Conservation (phyloP, 805 yeast genomes). For the Sugiyamaella floridensis region DNA sequence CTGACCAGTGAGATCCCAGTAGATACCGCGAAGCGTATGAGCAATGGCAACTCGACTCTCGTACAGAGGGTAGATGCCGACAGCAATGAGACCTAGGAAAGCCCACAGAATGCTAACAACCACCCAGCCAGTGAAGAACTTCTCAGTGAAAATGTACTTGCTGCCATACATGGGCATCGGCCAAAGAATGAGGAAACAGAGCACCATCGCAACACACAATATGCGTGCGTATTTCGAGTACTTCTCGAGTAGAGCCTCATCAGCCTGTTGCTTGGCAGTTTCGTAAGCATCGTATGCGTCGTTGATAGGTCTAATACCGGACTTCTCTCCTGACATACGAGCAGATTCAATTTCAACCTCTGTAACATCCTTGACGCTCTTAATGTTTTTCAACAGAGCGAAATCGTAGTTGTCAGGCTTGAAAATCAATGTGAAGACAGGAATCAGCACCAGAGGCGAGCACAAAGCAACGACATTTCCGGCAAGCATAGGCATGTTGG, state of each 20-base stretch:
- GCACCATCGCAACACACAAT: slow-evolving; percentile 53
- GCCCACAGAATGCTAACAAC: slow-evolving; percentile 77
- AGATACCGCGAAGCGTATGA: slow-evolving; percentile 65
- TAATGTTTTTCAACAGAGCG: slow-evolving; percentile 51
- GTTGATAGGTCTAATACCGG: slow-evolving; percentile 25
- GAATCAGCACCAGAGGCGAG: slow-evolving; percentile 61
- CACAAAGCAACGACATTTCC: slow-evolving; percentile 81
- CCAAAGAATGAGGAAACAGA: slow-evolving; percentile 67
- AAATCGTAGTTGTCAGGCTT: slow-evolving; percentile 73
- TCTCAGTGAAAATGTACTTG: slow-evolving; percentile 63
- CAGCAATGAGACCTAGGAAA: slow-evolving; percentile 45
- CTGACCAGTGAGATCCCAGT: slow-evolving; percentile 82
- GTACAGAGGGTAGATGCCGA: slow-evolving; percentile 60
- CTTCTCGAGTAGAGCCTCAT: slow-evolving; percentile 43
- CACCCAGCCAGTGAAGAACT: slow-evolving; percentile 86
- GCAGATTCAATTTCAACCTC: slow-evolving; percentile 20
- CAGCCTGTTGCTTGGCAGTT: slow-evolving; percentile 40
- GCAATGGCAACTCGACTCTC: slow-evolving; percentile 66
- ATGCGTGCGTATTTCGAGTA: slow-evolving; percentile 57
- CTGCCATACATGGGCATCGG: slow-evolving; percentile 94
- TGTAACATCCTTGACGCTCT: slow-evolving; percentile 53
- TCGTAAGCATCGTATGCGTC: slow-evolving; percentile 34
- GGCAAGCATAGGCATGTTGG: slow-evolving; percentile 80
- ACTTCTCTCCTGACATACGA: slow-evolving; percentile 28
- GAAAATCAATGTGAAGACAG: slow-evolving; percentile 56